Conservation (phyloP, 2,329 filamentous ascomycete genomes). For the Talaromyces sp. region DNA sequence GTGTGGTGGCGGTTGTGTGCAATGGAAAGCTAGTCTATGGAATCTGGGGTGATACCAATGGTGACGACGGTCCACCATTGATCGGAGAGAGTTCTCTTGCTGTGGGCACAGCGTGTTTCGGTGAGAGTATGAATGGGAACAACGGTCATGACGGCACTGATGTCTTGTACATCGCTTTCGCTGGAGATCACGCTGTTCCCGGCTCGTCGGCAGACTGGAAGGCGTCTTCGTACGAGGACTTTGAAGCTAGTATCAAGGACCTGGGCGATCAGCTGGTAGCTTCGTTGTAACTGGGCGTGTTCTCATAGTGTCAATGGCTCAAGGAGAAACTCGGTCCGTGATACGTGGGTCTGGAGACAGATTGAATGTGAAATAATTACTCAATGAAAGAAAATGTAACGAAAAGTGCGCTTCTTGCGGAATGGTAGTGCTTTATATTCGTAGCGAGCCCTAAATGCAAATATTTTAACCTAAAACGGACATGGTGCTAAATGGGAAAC, state of each 20-base stretch:
- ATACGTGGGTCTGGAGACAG: background rate
- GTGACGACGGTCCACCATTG: constrained; percentile 44
- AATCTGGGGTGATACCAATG: constrained; percentile 63
- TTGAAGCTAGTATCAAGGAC: constrained; percentile 35
- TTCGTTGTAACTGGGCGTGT: background rate
- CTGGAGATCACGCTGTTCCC: constrained; percentile 56
- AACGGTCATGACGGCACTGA: constrained; percentile 58
- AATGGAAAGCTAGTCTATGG: constrained; percentile 55
- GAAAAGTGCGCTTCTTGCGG: background rate
- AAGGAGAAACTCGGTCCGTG: background rate
- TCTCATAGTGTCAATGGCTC: background rate
- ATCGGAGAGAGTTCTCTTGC: constrained; percentile 60
- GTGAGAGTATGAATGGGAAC: constrained; percentile 53
- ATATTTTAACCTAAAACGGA: background rate
- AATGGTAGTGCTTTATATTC: background rate
- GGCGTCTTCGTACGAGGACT: constrained; percentile 50
- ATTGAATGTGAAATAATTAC: background rate
- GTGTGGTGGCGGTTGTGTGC: constrained; percentile 58
- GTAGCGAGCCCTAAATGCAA: background rate
- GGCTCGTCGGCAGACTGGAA: constrained; percentile 57
- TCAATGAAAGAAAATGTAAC: background rate
- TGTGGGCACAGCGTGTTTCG: constrained; percentile 58
- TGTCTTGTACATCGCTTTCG: constrained; percentile 63
- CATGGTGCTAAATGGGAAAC: background rate
- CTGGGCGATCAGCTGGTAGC: constrained; percentile 24